Base-by-base conservation (phyloP, 345 rosid species). In the Hevea brasiliensis region DNA sequence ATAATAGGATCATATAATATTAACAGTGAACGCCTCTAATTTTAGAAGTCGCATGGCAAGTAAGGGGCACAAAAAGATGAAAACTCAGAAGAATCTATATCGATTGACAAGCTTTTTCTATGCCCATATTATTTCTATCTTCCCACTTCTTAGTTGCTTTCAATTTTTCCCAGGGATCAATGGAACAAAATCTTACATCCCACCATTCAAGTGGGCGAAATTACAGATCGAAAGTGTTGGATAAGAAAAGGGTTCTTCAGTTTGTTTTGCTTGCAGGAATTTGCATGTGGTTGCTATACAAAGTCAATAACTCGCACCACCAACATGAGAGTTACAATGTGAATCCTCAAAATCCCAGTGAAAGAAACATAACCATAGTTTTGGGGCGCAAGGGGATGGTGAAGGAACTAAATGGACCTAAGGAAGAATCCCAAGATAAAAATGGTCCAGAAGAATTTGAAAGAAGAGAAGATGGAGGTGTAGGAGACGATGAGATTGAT, bases 231-330 rank as follows among this genome's bases (percentile, higher is more conserved):
- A 66, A 66, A 27, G 70, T 57, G n/a, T 15, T 48, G 23, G 70
- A 66, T 8, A 66, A 12, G 18, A 24, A 66, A n/a, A 47, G 41
- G n/a, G 20, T 50, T 47, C 56, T 66, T 66, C 56, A 66, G 15
- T 14, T 20, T 48, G 23, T 66, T 26, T 27, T 26, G 42, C 21
- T 66, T 24, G 6, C 47, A 66, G 56, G 41, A 47, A 7, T 66
- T 48, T 66, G 56, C 14, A 47, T 66, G 50, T 66, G 70, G 70
- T 47, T 48, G 23, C 24, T 66, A 8, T 50, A 66, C 55, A 41
- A 47, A 27, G 15, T 65, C 54, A 44, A 24, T 13, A 48, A 66
- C 23, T 65, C 55, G 7, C 5, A 47, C 69, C 37, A 45, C 23
- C 47, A 20, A 47, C 54, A 47, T 9, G 48, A 40, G 26, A 17